A percentile compares a stretch with the other conserved stretches of the same genome.
phyloP scores from a whole-genome alignment of 2,329 filamentous ascomycete species.

The Thielaviopsis musarum region DNA sequence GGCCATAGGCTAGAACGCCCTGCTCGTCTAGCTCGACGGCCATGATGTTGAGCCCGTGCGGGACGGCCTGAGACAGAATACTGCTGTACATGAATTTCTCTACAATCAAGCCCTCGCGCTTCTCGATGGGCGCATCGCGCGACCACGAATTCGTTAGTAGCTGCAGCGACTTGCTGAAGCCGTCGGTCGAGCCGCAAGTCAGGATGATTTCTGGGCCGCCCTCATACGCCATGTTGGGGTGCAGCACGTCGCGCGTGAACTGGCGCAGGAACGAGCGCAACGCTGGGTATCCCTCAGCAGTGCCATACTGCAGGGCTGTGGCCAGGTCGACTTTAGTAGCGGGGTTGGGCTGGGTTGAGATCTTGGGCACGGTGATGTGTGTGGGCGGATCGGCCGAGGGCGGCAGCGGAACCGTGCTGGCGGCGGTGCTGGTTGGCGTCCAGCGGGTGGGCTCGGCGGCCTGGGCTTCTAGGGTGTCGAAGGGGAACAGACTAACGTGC shows the following conservation, averaged over 20 bases:
- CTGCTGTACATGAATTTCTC: constrained; percentile 74
- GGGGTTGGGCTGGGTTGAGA: constrained; percentile 37
- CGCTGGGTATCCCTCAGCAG: constrained; percentile 65
- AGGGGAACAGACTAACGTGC: constrained; percentile 69
- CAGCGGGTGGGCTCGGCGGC: constrained; percentile 60
- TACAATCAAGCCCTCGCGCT: constrained; percentile 60
- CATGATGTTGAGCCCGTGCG: constrained; percentile 55
- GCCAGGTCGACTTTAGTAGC: constrained; percentile 61
- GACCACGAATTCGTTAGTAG: constrained; percentile 60
- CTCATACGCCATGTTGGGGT: constrained; percentile 66
- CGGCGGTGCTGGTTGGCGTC: constrained; percentile 31
- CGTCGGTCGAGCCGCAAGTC: constrained; percentile 73
- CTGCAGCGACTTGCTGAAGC: constrained; percentile 61
- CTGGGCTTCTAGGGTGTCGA: constrained; percentile 74
- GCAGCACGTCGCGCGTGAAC: constrained; percentile 59
- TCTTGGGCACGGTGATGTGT: constrained; percentile 57
- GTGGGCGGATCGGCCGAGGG: constrained; percentile 20
- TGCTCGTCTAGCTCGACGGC: constrained; percentile 61
- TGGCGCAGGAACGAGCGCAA: constrained; percentile 62
- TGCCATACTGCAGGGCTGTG: constrained; percentile 74
- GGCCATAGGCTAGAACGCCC: constrained; percentile 61
- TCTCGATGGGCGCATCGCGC: constrained; percentile 45
- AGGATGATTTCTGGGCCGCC: constrained; percentile 62
- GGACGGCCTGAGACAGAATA: constrained; percentile 48
- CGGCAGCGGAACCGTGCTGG: constrained; percentile 6